Evolutionary conservation across 2,329 filamentous ascomycete species (phyloP).

Genomic region (Diplodia scrobiculata): DNA sequence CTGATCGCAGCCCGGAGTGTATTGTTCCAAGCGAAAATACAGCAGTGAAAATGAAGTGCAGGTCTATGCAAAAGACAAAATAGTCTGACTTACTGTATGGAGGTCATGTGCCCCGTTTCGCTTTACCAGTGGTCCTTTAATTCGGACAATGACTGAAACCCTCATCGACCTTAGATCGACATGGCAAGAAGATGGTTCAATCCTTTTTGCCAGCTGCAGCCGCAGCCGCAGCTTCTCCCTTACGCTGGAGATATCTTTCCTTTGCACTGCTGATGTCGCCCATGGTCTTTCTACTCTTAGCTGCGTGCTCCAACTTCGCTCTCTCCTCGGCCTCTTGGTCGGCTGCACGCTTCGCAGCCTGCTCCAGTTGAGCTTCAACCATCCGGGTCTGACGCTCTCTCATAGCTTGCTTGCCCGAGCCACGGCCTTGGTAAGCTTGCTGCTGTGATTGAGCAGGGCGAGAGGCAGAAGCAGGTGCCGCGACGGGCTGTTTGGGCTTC

Average conservation of each 20-base stretch:
- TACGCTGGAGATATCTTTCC: slow-evolving; percentile 77
- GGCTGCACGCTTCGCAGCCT: slow-evolving; percentile 69
- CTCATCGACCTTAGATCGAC: neutral
- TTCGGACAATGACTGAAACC: neutral
- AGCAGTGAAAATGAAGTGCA: too few relatives aligned
- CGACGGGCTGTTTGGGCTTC: slow-evolving; percentile 57
- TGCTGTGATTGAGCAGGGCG: slow-evolving; percentile 33
- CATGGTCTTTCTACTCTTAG: slow-evolving; percentile 78
- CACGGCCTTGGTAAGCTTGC: slow-evolving; percentile 42
- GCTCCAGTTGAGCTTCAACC: slow-evolving; percentile 75
- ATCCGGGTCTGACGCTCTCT: slow-evolving; percentile 76
- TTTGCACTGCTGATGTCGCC: slow-evolving; percentile 74
- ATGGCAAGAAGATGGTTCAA: neutral
- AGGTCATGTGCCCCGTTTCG: neutral
- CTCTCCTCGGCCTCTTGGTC: slow-evolving; percentile 70
- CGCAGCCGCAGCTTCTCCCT: slow-evolving; percentile 70
- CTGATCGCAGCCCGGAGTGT: slow-evolving; percentile 12
- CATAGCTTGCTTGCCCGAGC: slow-evolving; percentile 62
- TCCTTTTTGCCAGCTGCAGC: slow-evolving; percentile 18
- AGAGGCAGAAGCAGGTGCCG: slow-evolving; percentile 34
- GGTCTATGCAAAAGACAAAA: neutral
- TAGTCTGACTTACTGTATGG: neutral
- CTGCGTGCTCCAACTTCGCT: slow-evolving; percentile 62
- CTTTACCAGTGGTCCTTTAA: neutral
- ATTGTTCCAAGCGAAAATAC: too few relatives aligned